Evolutionary conservation across 2,329 filamentous ascomycete genomes (phyloP).

Genomic region (Bertia moriformis): DNA sequence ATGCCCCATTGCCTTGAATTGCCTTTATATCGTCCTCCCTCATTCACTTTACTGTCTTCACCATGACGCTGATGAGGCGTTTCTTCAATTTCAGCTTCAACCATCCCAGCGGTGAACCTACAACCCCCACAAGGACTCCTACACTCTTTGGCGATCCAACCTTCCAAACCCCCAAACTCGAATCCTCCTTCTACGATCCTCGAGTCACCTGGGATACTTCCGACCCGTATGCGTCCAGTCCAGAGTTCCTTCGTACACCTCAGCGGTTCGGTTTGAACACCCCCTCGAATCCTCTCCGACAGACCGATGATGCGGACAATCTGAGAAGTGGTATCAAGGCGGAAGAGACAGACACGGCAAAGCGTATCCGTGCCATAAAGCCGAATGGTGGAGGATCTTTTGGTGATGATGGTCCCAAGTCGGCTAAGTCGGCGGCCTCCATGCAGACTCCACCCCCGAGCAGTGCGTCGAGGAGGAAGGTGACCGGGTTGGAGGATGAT

Average conservation of each 20-base stretch:
- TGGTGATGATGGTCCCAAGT: background rate
- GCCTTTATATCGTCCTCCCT: no score
- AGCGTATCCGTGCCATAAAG: conserved; percentile 12
- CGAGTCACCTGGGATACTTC: conserved; percentile 27
- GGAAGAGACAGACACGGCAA: conserved; percentile 16
- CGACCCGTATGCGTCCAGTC: conserved; percentile 27
- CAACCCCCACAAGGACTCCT: conserved; percentile 27
- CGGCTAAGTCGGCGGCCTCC: conserved; percentile 18
- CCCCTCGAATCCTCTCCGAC: conserved; percentile 11
- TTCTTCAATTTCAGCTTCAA: conserved; percentile 22
- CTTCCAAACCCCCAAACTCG: conserved; percentile 27
- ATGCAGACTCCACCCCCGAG: conserved; percentile 51
- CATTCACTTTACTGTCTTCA: background rate
- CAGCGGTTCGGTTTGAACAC: conserved; percentile 19
- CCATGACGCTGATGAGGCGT: conserved; percentile 14
- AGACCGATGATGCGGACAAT: conserved; percentile 4
- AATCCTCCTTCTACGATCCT: conserved; percentile 27
- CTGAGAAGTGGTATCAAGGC: conserved; percentile 4
- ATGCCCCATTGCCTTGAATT: no score
- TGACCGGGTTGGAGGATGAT: conserved; percentile 5
- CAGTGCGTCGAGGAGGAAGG: conserved; percentile 33
- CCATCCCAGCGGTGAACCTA: conserved; percentile 27
- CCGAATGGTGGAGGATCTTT: conserved; percentile 2
- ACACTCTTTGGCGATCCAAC: conserved; percentile 20
- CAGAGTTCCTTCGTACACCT: conserved; percentile 24